Evolutionary conservation across 176 grass and related monocot species (phyloP), one percentile per base, ranked within the genome.

Genomic region (Avena insularis): DNA sequence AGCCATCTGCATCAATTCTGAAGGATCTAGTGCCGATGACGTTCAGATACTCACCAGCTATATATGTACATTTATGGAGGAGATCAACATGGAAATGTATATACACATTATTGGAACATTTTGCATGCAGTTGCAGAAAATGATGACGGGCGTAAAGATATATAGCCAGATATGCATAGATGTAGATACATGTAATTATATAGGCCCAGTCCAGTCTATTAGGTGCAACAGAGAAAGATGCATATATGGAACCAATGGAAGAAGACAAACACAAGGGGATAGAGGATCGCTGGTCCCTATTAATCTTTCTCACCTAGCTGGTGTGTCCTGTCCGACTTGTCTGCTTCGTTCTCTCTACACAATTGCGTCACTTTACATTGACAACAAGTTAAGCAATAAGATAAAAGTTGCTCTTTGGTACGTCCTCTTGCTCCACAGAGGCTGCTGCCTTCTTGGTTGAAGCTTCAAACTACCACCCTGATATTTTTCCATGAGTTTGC

Each of bases 331-430:
- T n/a, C 71, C 49, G 71, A 71, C 82, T 73, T 91, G 79, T 89
- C 78, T 77, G 75, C 20, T 79, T 89, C 27, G 47, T 53, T 87
- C 77, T 83, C 80, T 80, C 60, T 62, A 33, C 67, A 88, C 67
- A 90, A 23, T 93, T 86, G 83, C 93, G 87, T 93, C 91, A 95
- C 60, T 95, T 90, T 88, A 35, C 87, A 80, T 78, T 77, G 43
- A 65, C 70, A 92, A 91, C 77, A 95, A 92, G 95, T 83, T 90
- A 95, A 90, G 68, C 82, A 81, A 85, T 64, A 65, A 46, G 35
- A 79, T 45, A 88, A 85, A 85, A 84, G 71, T 59, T 88, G 3
- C 12, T 67, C 33, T 65, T 81, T 81, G 58, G 50, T 77, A 51
- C 20, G 25, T 17, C 50, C 82, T 69, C 77, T 51, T 60, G 60